Evolutionary conservation across 148 eudicot genomes (phyloP), one percentile per base, ranked within the genome.

Genomic region (Dysphania ambrosioides): DNA sequence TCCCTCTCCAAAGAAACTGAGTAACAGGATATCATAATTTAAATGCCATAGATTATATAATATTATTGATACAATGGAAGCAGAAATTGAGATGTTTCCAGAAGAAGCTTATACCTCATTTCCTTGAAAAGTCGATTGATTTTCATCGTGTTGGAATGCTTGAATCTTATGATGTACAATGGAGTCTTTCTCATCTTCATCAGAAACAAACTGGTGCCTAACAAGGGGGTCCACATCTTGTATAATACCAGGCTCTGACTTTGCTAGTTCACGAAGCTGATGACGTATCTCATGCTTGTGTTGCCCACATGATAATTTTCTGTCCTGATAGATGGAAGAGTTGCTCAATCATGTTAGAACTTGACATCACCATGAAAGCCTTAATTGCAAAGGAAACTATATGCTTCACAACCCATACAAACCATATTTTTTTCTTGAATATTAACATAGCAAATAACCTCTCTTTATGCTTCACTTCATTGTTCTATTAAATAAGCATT

Each of bases 261-360:
- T 90, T 11, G 86, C 88, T 83, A 92, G 69, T 70, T 82, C 82
- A 34, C 84, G 85, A 70, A 92, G 95, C 81, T 92, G 97, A 72
- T n/a, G 24, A 62, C 90, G 82, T 42, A 92, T 81, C 66, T 90
- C 93, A 66, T 86, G 87, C 68, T 88, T 90, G 80, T 92, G 85
- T 66, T 83, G 79, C 63, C 97, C 97, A 81, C 91, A 86, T 47
- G 81, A 81, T 56, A 86, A 79, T 82, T 90, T 90, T 44, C 88
- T 87, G 61, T 90, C 90, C 97, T 92, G 82, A 76, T 4, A 76
- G 23, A 80, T 40, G 26, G 12, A 78, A 60, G 8, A 62, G 26
- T 57, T 26, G 30, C 57, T 26, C 8, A 29, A 58, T 1, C 27
- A 23, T 44, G 40, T 73, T 19, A 26, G 19, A 24, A 19, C 51